Conservation (phyloP, 2,329 filamentous ascomycete species). For the Sporothrix pseudoabietina region DNA sequence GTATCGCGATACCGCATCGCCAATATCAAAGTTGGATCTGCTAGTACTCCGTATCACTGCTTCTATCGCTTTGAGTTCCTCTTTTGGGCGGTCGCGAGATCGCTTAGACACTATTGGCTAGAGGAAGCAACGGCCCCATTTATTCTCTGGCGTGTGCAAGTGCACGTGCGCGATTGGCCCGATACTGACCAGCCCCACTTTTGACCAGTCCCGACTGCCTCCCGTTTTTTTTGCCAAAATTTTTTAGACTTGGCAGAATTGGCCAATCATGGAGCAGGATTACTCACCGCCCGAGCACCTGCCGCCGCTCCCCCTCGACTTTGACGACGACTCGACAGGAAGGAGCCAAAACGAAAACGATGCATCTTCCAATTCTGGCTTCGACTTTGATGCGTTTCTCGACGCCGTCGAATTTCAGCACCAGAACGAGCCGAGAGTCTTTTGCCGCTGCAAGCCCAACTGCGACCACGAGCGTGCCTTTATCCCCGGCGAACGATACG, state of each 20-base stretch:
- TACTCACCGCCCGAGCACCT: background rate
- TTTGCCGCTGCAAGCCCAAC: background rate
- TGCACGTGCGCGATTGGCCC: background rate
- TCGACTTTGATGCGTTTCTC: no score
- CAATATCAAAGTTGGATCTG: no score
- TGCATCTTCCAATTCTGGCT: background rate
- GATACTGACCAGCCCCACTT: background rate
- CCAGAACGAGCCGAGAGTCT: background rate
- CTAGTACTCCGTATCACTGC: background rate
- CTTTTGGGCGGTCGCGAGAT: slow-evolving; percentile 19
- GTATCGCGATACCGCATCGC: background rate
- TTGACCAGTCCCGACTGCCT: slow-evolving; percentile 5
- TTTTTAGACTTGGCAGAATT: slow-evolving; percentile 23
- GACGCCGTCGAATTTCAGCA: no score
- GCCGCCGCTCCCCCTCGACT: background rate
- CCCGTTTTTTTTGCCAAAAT: slow-evolving; percentile 11
- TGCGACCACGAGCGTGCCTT: background rate
- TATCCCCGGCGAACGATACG: background rate
- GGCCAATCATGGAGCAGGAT: slow-evolving; percentile 12
- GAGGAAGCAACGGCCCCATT: background rate
- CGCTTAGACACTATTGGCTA: slow-evolving; percentile 14
- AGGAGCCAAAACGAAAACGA: no score
- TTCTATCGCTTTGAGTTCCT: slow-evolving; percentile 2
- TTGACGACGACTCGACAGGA: background rate
- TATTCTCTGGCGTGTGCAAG: background rate